These are phyloP conservation scores for Phalaenopsis equestris DNA, from an alignment of 106 monocot genomes.

Conservation along the genomic window DNA sequence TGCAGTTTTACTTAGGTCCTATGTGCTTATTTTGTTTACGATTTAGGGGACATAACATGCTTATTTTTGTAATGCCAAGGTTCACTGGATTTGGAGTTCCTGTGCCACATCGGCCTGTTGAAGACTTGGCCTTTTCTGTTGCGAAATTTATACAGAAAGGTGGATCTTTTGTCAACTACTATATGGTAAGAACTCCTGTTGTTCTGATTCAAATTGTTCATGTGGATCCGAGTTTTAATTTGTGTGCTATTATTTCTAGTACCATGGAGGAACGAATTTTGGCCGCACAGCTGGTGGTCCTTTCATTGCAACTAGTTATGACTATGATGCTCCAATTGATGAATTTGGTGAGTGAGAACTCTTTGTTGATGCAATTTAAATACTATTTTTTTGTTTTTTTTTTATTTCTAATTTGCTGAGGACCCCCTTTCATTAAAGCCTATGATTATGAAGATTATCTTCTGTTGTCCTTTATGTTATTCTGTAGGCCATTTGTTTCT, in stretches of 20 bases:
- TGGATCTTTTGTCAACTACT: constrained; percentile 40
- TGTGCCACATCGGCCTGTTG: constrained; percentile 27
- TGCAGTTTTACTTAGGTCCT: not conserved
- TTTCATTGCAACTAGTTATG: constrained; percentile 44
- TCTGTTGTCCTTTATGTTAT: not conserved
- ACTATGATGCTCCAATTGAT: constrained; percentile 66
- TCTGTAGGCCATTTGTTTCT: not conserved
- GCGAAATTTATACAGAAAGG: constrained; percentile 24
- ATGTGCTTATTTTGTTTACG: not conserved
- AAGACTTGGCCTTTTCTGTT: constrained; percentile 44
- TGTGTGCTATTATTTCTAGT: constrained; percentile 16
- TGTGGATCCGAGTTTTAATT: not conserved
- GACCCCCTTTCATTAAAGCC: not conserved
- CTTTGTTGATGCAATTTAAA: not conserved
- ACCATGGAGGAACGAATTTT: constrained; percentile 60
- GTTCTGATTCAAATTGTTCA: not conserved
- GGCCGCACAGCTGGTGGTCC: constrained; percentile 47
- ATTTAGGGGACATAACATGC: not conserved
- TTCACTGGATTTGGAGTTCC: constrained; percentile 25
- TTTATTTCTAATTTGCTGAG: not conserved
- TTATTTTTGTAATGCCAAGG: constrained; percentile 13
- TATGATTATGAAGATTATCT: not conserved
- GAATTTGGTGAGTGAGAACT: constrained; percentile 37
- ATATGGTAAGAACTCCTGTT: constrained; percentile 28
- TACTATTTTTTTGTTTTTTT: not conserved